Conservation (phyloP, 1,284 basidiomycete genomes). For the Cutaneotrichosporon sp. region DNA sequence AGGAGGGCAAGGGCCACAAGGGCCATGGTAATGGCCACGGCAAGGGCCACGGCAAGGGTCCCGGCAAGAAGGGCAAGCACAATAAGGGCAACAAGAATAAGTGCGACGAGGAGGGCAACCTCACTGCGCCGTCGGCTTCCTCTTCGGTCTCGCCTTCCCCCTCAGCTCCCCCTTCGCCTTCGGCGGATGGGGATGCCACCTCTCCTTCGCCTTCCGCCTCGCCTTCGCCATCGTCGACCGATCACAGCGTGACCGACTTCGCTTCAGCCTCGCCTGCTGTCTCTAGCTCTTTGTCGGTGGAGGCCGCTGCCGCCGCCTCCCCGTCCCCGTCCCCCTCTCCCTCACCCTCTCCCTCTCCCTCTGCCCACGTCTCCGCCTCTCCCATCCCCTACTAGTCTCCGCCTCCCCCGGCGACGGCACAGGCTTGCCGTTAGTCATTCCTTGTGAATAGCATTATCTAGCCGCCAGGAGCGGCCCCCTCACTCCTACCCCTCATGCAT, state of each 20-base stretch:
- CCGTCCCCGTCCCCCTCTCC: not conserved
- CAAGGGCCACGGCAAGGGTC: not conserved
- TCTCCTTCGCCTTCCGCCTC: not conserved
- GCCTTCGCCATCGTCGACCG: too few species aligned
- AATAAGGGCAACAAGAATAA: not conserved
- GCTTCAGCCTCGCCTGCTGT: too few species aligned
- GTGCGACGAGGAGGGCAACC: not conserved
- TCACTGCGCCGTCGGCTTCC: not conserved
- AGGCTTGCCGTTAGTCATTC: too few species aligned
- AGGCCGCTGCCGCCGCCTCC: too few species aligned
- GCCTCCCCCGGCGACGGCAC: not conserved
- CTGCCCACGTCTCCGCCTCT: not conserved
- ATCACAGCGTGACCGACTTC: too few species aligned
- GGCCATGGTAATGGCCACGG: not conserved
- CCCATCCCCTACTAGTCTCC: not conserved
- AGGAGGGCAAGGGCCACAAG: too few species aligned
- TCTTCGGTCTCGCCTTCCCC: not conserved
- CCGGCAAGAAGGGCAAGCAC: not conserved
- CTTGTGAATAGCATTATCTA: not conserved
- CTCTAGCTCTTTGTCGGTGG: not conserved
- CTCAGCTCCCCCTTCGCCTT: not conserved
- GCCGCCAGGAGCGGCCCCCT: not conserved
- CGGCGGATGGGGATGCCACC: not conserved
- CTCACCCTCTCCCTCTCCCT: not conserved
- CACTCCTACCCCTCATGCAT: not conserved